Evolutionary conservation across 2,329 filamentous ascomycete species (phyloP).

Genomic region (Dryadomyces quercivorus): DNA sequence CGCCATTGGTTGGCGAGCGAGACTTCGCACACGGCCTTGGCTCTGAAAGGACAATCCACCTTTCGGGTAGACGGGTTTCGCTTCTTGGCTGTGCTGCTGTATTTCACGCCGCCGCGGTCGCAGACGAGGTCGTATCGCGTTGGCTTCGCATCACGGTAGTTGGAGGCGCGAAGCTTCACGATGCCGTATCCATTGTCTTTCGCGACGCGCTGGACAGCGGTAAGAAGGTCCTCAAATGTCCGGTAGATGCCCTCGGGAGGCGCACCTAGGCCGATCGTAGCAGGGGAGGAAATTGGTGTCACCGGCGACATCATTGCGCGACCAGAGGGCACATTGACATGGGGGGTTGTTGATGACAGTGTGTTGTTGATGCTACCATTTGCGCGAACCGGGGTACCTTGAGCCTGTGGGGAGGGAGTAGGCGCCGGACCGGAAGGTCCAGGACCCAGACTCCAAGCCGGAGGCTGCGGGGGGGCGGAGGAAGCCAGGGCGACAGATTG

Average conservation of each 20-base stretch:
- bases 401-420: constrained; percentile 5
- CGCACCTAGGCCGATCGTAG: constrained; percentile 29
- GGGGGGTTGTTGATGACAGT: background rate
- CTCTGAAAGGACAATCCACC: constrained; percentile 51
- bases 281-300: constrained; percentile 22
- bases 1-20: constrained; percentile 51
- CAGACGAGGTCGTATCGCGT: constrained; percentile 52
- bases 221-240: constrained; percentile 46
- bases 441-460: constrained; percentile 12
- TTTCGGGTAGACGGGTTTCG: constrained; percentile 51
- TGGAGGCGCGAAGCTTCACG: constrained; percentile 49
- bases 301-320: constrained; percentile 17
- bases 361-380: constrained; percentile 7
- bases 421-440: constrained; percentile 4
- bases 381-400: constrained; percentile 8
- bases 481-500: constrained; percentile 13
- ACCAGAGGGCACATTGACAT: constrained; percentile 13
- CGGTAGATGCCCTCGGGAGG: constrained; percentile 49
- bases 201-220: constrained; percentile 44
- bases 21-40: constrained; percentile 52
- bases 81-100: constrained; percentile 53
- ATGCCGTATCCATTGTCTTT: constrained; percentile 52
- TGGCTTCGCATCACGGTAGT: constrained; percentile 50
- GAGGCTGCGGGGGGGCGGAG: constrained; percentile 10
- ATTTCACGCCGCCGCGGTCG: constrained; percentile 51